These are phyloP conservation scores for Phaeophleospora eucalypticola DNA, from an alignment of 2,329 filamentous ascomycete species.

Conservation along the genomic window DNA sequence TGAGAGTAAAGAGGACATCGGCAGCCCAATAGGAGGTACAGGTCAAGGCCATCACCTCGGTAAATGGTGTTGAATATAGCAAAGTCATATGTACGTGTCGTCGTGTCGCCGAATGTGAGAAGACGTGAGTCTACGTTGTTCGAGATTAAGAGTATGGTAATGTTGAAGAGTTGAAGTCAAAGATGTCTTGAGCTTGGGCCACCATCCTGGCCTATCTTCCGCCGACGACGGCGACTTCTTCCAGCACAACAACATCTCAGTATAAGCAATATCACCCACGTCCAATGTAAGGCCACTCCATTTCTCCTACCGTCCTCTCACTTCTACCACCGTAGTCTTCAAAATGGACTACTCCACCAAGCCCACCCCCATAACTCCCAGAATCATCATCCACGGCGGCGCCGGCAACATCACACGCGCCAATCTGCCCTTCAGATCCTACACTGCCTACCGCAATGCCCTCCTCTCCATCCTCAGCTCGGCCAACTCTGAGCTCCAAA, in stretches of 20 bases:
- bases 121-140: too few relatives aligned
- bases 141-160: too few relatives aligned
- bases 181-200: background rate
- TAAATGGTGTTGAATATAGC: too few relatives aligned
- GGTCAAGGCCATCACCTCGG: too few relatives aligned
- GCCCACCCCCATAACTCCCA: conserved; percentile 30
- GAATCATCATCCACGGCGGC: conserved; percentile 48
- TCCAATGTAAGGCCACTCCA: background rate
- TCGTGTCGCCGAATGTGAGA: too few relatives aligned
- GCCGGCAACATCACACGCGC: conserved; percentile 44
- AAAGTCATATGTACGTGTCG: too few relatives aligned
- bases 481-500: conserved; percentile 27
- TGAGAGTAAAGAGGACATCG: too few relatives aligned
- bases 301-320: background rate
- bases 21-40: too few relatives aligned
- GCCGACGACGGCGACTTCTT: background rate
- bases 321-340: background rate
- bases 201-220: background rate
- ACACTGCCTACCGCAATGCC: conserved; percentile 37
- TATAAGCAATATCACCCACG: too few relatives aligned
- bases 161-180: background rate
- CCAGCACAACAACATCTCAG: background rate
- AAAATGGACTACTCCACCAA: conserved; percentile 16
- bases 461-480: conserved; percentile 36
- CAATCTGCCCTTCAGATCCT: conserved; percentile 36